Conservation (phyloP, 495 filamentous ascomycete species). For the Jackrogersella minutella region DNA sequence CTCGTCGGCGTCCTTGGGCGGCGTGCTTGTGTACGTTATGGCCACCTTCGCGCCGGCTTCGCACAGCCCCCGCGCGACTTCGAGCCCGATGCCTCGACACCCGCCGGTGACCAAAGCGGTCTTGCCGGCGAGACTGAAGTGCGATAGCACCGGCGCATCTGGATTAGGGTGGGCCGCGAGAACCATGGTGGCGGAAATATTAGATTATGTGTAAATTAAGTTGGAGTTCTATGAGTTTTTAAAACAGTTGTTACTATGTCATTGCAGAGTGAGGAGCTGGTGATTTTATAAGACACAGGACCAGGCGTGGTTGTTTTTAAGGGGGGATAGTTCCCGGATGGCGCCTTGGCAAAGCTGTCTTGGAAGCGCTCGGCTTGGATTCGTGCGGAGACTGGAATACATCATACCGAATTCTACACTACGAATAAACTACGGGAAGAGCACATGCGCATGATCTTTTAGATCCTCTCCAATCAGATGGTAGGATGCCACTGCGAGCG, state of each 20-base stretch:
- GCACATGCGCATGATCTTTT: slow-evolving; percentile 1
- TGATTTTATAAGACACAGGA: neutral
- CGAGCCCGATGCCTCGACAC: slow-evolving; percentile 54
- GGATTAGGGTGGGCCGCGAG: slow-evolving; percentile 41
- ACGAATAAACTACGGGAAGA: neutral
- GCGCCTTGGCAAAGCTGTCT: slow-evolving; percentile 15
- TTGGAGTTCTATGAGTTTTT: too few species aligned
- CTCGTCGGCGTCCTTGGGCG: slow-evolving; percentile 30
- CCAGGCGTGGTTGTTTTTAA: neutral
- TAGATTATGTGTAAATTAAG: neutral
- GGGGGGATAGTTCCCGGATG: slow-evolving; percentile 5
- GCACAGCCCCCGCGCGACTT: slow-evolving; percentile 47
- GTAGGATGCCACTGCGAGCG: neutral
- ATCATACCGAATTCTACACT: slow-evolving; percentile 36
- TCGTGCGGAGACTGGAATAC: slow-evolving; percentile 37
- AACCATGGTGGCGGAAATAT: slow-evolving; percentile 27
- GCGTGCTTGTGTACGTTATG: slow-evolving; percentile 45
- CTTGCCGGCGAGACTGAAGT: slow-evolving; percentile 54
- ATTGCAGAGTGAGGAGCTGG: too few species aligned
- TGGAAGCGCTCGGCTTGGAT: slow-evolving; percentile 25
- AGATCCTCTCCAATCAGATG: slow-evolving; percentile 35
- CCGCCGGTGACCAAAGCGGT: slow-evolving; percentile 56
- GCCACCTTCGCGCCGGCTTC: slow-evolving; percentile 53
- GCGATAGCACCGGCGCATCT: slow-evolving; percentile 40
- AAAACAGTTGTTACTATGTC: too few species aligned